Evolutionary conservation across 106 monocot species (phyloP), one percentile per base, ranked within the genome.

Genomic region (Platanthera zijinensis): DNA sequence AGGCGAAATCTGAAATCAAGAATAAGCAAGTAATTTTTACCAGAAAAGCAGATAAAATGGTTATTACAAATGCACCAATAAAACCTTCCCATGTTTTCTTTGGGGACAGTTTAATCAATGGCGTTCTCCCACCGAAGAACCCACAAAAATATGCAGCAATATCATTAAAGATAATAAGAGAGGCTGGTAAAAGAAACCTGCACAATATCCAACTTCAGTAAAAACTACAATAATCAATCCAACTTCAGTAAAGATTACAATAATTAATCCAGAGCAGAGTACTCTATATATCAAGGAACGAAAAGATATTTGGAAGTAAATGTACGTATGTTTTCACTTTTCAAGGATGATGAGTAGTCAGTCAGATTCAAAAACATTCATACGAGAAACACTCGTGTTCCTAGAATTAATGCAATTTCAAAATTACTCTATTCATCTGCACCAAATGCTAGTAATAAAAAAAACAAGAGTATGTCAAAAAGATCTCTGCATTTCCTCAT

Each of bases 51-150:
- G 91, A 93, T 22, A 97, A 62, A 48, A 97, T 88, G 64, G 97
- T 94, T 51, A 93, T 82, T 12, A 93, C 75, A 49, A 88, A 97
- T 48, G 93, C 97, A 74, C 97, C 97, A 78, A 97, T 89, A 75
- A 97, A 97, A 54, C 96, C 93, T 73, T 97, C 96, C 96, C 96
- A 97, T 49, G 96, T 97, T 72, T 97, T 97, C 78, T 97, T 97
- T 56, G 96, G 96, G 50, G 96, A 97, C 46, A 97, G 78, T 77
- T 97, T 97, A 64, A 97, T 97, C 48, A 97, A 82, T 46, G 93
- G 96, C 50, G 90, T 97, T 67, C 82, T 91, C 52, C 96, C 96
- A 85, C 93, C 89, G 81, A 97, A 97, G 78, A 97, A 97, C 4
- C 96, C 96, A 85, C 91, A 89, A 80, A 97, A 87, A 85, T 97